Base-by-base conservation (phyloP, 208 protist genomes). In the Angomonas ambiguus region DNA sequence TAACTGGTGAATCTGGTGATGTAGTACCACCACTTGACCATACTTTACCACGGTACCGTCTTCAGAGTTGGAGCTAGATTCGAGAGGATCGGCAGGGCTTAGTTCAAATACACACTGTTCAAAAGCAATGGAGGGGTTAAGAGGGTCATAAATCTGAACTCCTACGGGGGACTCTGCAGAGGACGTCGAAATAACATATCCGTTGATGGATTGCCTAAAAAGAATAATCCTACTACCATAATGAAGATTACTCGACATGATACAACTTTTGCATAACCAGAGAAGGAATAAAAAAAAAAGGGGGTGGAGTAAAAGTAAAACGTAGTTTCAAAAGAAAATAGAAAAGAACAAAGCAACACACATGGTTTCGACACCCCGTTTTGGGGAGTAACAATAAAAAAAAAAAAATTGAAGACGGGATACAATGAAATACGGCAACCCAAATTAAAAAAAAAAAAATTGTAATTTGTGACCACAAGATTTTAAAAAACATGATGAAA, bases 71-170 rank as follows among this genome's bases (percentile, higher is more conserved):
- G 24, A 49, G 16, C 35, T 61, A n/a, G 56, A 41, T 28, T 74
- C 68, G 1, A 74, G 66, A 1, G 71, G 55, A 35, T 88, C 82
- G 18, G 79, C 82, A 8, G 62, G 60, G 42, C 59, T 65, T 4
- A 88, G 55, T 1, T 75, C 68, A 35, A 85, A 88, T 13, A 77
- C 53, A 1, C 71, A 73, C 28, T 82, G 69, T 66, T 88, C 82
- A 32, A 83, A 85, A 35, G 59, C 62, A 32, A 83, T 51, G 30
- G 76, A 63, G 31, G 67, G 28, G 28, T 66, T 22, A 51, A 67
- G 41, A 20, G 28, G 30, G 66, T 74, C 67, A 72, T 66, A 32
- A 64, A 8, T 62, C 45, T 75, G 71, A 63, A 87, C 24, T 0
- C 80, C 74, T 0, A 87, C 74, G 18, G 80, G 77, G 0, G 71